phyloP scores from a whole-genome alignment of 2,329 filamentous ascomycete species.

The Leptographium lundbergii region DNA sequence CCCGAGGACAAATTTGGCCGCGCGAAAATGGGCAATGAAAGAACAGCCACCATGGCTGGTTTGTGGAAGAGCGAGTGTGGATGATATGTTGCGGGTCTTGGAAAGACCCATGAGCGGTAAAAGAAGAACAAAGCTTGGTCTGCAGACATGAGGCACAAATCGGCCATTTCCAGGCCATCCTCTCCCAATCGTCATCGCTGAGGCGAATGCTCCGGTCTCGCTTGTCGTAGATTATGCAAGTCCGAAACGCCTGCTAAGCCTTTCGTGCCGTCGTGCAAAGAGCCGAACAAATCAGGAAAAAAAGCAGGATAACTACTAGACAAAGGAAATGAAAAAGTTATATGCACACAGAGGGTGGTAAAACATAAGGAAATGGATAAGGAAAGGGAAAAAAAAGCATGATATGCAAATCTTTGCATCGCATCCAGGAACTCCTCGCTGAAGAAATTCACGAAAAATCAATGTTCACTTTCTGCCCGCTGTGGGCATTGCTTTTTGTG shows the following conservation, averaged over 20 bases:
- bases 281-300: not conserved
- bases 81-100: not conserved
- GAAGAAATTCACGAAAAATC: not conserved
- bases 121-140: not conserved
- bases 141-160: not conserved
- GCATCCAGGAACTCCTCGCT: conserved; percentile 3
- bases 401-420: not conserved
- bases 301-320: not conserved
- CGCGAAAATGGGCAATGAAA: not conserved
- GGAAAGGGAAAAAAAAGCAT: not conserved
- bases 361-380: not conserved
- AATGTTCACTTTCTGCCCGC: not conserved
- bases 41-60: not conserved
- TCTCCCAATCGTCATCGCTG: not conserved
- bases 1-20: not conserved
- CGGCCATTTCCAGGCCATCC: not conserved
- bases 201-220: not conserved
- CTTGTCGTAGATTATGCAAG: not conserved
- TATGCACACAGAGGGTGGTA: not conserved
- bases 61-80: not conserved
- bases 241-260: not conserved
- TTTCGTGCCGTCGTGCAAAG: not conserved
- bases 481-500: not conserved
- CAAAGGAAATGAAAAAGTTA: not conserved
- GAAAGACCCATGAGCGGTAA: not conserved